These are phyloP conservation scores for Solanum pennellii DNA, from an alignment of 257 asterid genomes.

Conservation along the genomic window DNA sequence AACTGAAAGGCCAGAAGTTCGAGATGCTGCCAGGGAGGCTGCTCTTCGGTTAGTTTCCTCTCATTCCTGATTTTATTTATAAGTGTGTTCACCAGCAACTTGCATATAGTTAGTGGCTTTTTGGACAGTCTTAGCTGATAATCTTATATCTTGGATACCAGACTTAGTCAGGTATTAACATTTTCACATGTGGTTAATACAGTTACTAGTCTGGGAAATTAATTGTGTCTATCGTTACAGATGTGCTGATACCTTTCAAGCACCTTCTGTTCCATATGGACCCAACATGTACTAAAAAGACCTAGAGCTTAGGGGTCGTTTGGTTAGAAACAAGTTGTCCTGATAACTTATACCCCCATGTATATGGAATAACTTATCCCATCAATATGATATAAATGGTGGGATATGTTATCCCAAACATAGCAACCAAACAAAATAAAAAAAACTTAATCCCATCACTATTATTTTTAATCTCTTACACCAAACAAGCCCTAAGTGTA, in stretches of 20 bases:
- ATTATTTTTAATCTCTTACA: no score
- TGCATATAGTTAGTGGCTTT: not conserved
- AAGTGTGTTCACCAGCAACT: not conserved
- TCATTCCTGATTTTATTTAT: not conserved
- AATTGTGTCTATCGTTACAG: constrained; percentile 21
- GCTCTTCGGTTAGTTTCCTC: constrained; percentile 45
- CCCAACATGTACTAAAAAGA: not conserved
- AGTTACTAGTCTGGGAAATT: constrained; percentile 25
- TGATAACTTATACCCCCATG: no score
- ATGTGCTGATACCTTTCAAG: not conserved
- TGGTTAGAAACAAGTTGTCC: no score
- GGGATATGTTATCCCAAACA: no score
- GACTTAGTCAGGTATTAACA: constrained; percentile 39
- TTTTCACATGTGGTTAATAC: constrained; percentile 30
- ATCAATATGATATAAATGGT: no score
- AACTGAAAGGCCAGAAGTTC: constrained; percentile 81
- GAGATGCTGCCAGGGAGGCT: constrained; percentile 96
- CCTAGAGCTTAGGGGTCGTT: not conserved
- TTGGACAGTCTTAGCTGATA: not conserved
- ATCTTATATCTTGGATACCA: not conserved
- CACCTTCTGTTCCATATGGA: constrained; percentile 19
- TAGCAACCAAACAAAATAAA: no score
- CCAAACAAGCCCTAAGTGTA: not conserved
- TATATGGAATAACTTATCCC: no score
- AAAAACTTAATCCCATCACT: no score